Percentiles rank a stretch among this genome's conserved stretches.
Evolutionary conservation across 352 stramenopile species (phyloP).

Genomic region (Phytophthora citrophthora): DNA sequence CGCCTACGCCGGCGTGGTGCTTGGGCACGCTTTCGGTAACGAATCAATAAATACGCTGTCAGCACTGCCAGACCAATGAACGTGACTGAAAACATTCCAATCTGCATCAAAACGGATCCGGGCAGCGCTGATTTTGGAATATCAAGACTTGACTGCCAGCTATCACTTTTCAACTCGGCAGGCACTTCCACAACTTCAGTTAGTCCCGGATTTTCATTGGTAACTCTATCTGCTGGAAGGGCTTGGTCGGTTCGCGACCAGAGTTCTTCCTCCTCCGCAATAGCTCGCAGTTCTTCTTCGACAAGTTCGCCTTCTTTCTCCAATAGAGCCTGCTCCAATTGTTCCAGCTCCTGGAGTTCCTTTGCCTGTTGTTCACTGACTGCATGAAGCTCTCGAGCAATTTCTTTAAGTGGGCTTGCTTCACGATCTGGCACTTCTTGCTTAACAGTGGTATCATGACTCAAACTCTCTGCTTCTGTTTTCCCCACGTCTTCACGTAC

Average conservation of each 20-base stretch:
- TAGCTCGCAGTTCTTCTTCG: conserved; percentile 39
- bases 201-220: background rate
- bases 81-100: conserved; percentile 22
- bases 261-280: conserved; percentile 39
- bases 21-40: conserved; percentile 21
- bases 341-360: conserved; percentile 27
- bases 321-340: conserved; percentile 23
- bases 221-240: background rate
- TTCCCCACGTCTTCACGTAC: background rate
- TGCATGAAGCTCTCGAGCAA: background rate
- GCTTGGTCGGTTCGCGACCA: conserved; percentile 12
- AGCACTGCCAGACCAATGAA: conserved; percentile 36
- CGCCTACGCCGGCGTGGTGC: conserved; percentile 18
- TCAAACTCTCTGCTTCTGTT: background rate
- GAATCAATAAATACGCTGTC: conserved; percentile 36
- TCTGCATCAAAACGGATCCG: conserved; percentile 11
- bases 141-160: background rate
- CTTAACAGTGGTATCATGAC: too few relatives aligned
- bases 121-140: background rate
- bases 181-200: background rate
- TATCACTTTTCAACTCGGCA: background rate
- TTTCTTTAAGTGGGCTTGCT: conserved; percentile 1
- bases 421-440: too few relatives aligned
- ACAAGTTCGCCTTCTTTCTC: conserved; percentile 29
- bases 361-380: conserved; percentile 10